Evolutionary conservation across 352 stramenopile genomes (phyloP), one percentile per base, ranked within the genome.

Genomic region (Phytophthora pistaciae): DNA sequence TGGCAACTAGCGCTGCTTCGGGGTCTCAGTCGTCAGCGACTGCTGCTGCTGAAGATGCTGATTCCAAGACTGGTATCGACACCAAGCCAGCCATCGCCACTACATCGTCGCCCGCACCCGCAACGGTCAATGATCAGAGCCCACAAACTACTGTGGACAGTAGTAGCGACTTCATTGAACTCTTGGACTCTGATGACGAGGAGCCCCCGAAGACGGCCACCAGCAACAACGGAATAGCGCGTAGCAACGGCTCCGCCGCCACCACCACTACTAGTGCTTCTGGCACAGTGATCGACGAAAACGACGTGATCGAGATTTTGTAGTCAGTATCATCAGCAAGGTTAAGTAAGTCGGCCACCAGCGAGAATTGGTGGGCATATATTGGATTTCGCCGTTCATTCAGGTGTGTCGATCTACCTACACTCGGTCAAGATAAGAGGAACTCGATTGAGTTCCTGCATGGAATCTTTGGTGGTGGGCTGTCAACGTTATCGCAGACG

Each of bases 151-250:
- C 50, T 53, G 73, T 73, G 59, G 80, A 83, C 46, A 78, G 59
- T 53, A 87, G 56, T 62, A 81, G 68, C 42, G 79, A 85, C 40
- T 84, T 76, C 33, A 87, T 90, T 66, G 82, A 90, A n/a, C 78
- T 90, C 50, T 44, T 88, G 62, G 78, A 87, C 46, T 90, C 82
- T 1, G 82, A 90, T 56, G 79, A 84, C 54, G 82, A 90, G 29
- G 61, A 52, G 9, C 18, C 53, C 42, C 36, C 61, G 10, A 73
- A 58, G 49, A 31, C 62, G 58, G 53, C 52, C 48, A 65, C 7
- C 38, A 69, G 38, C 55, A 46, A 52, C 20, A 46, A 55, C 20
- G 33, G 36, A 57, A 23, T 56, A 66, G n/a, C 27, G 50, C 61
- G 20, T 58, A 27, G 16, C 27, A 66, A 53, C 40, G 42, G 8